phyloP scores from a whole-genome alignment of 208 protist genomes.

The Trichomonas gallinae region DNA sequence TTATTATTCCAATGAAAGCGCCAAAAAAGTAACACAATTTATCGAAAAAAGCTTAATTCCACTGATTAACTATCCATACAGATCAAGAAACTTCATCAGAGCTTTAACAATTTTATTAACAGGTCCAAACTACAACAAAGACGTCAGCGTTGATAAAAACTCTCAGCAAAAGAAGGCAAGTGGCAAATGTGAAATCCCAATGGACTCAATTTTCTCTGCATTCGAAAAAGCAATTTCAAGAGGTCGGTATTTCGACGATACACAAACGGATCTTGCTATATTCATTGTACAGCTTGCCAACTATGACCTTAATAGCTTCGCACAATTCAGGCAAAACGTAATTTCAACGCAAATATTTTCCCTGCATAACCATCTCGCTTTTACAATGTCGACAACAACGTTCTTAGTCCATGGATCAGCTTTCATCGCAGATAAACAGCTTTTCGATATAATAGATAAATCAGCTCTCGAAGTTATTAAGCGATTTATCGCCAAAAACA shows the following conservation, averaged over 20 bases:
- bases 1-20: not conserved
- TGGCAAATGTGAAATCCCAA: not conserved
- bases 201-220: not conserved
- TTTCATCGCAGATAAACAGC: not conserved
- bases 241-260: not conserved
- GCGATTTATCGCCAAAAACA: not conserved
- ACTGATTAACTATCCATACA: not conserved
- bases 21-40: not conserved
- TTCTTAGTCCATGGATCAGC: not conserved
- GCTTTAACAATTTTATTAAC: not conserved
- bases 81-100: not conserved
- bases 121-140: not conserved
- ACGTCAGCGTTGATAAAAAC: not conserved
- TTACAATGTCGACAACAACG: not conserved
- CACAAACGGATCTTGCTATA: not conserved
- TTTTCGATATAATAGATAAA: not conserved
- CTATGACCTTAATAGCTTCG: not conserved
- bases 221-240: not conserved
- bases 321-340: not conserved
- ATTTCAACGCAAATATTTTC: not conserved
- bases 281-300: not conserved
- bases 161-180: not conserved
- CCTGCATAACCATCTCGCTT: not conserved
- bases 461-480: not conserved
- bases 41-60: not conserved